These are phyloP conservation scores for Puccinia polysora DNA, from an alignment of 1,284 basidiomycete genomes.

Conservation along the genomic window DNA sequence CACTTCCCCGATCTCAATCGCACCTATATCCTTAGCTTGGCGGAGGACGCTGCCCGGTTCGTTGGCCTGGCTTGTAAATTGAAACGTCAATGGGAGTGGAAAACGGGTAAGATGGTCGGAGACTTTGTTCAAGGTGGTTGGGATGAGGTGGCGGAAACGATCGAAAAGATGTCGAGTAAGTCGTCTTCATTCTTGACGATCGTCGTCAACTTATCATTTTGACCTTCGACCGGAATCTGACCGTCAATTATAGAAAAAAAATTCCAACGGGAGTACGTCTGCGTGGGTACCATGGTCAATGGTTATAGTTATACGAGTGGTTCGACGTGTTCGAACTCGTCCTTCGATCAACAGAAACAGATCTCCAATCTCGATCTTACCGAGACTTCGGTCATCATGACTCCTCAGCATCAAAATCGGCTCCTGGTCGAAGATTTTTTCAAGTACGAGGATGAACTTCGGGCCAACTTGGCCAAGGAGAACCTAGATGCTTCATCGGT, in stretches of 20 bases:
- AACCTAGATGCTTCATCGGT: conserved; percentile 23
- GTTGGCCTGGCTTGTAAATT: conserved; percentile 18
- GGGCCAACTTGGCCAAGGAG: neutral
- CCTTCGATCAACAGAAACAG: conserved; percentile 9
- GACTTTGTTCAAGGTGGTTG: conserved; percentile 27
- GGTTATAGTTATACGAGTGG: neutral
- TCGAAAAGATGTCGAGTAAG: conserved; percentile 26
- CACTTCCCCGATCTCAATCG: neutral
- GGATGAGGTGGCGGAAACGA: conserved; percentile 16
- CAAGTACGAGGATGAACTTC: conserved; percentile 4
- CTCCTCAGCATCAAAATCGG: neutral
- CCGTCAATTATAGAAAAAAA: conserved; percentile 1
- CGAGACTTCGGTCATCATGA: neutral
- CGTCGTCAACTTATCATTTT: neutral
- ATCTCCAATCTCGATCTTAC: neutral
- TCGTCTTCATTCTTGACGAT: neutral
- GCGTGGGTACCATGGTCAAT: neutral
- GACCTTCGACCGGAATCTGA: neutral
- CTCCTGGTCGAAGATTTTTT: neutral
- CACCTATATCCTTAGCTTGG: conserved; percentile 14
- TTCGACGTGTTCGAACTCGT: conserved; percentile 12
- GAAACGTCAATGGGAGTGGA: conserved; percentile 21
- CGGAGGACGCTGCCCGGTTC: conserved; percentile 11
- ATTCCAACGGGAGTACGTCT: conserved; percentile 12
- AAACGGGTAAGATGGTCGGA: conserved; percentile 27